Evolutionary conservation across 495 filamentous ascomycete species (phyloP).

Genomic region (Hypomontagnella submonticulosa): DNA sequence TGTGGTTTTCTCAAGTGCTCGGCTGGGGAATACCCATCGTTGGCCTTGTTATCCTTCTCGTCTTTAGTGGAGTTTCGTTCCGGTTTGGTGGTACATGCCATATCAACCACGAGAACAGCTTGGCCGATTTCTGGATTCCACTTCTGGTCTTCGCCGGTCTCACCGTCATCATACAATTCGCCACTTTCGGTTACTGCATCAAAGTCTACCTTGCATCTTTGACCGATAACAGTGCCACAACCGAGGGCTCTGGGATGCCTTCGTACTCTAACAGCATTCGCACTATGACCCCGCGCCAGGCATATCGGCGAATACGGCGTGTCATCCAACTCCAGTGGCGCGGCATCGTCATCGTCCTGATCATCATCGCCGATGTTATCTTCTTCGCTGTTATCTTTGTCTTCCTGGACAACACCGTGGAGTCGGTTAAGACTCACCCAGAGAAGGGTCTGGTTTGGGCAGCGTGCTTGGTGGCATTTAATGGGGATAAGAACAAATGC

Average conservation of each 20-base stretch:
- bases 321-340: slow-evolving; percentile 96
- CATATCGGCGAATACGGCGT: slow-evolving; percentile 83
- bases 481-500: slow-evolving; percentile 74
- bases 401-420: slow-evolving; percentile 76
- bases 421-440: slow-evolving; percentile 64
- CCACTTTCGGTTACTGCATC: slow-evolving; percentile 92
- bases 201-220: slow-evolving; percentile 91
- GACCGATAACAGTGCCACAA: slow-evolving; percentile 74
- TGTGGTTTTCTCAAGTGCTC: slow-evolving; percentile 80
- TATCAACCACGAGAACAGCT: slow-evolving; percentile 84
- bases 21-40: slow-evolving; percentile 87
- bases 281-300: slow-evolving; percentile 86
- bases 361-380: slow-evolving; percentile 89
- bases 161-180: slow-evolving; percentile 82
- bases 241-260: slow-evolving; percentile 76
- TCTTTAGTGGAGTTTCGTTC: slow-evolving; percentile 92
- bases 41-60: slow-evolving; percentile 76
- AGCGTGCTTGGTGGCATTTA: slow-evolving; percentile 69
- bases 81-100: slow-evolving; percentile 92
- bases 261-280: slow-evolving; percentile 83
- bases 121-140: slow-evolving; percentile 91
- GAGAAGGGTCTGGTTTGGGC: slow-evolving; percentile 70
- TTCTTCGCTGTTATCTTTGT: slow-evolving; percentile 93
- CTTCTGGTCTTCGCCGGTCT: slow-evolving; percentile 80
- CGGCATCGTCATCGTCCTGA: slow-evolving; percentile 83